Base-by-base conservation (phyloP, 2,329 filamentous ascomycete species). In the Neopestalotiopsis sp. region DNA sequence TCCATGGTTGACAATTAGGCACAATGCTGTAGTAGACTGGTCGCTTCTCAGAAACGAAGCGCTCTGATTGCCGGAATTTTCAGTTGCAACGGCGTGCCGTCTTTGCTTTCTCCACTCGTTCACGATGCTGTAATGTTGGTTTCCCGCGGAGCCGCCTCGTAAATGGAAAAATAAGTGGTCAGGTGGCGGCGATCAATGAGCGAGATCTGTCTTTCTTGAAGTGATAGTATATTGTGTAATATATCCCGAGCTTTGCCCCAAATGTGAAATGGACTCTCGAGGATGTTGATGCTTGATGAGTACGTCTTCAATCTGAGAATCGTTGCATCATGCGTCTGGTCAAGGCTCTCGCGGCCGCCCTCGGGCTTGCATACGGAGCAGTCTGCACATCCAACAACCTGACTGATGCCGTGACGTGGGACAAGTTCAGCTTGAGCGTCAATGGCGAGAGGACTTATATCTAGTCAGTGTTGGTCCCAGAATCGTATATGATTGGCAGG, bases 361-460 rank as follows among this genome's bases (percentile, higher is more conserved):
- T 67, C 40, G 66, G 66, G 38, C 66, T 67, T 28, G 40, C 69
- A 17, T 77, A 72, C 68, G 69, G 71, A n/a, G 72, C 71, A 6
- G 61, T 66, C 68, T 78, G 76, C n/a, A 82, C 80, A 4, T 77
- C 80, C 66, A 79, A 84, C 74, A 81, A 79, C 42, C 78, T 83
- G 67, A 81, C 79, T 12, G 79, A 82, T 20, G 74, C 80, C 1
- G 86, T 88, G 4, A 78, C 81, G 3, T 88, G 86, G 86, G 86
- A 88, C 71, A 77, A 81, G 58, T 86, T 86, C 71, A 86, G 84
- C 67, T 78, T 88, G 32, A 78, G 80, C 3, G 77, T 88, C 71
- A 85, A 86, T 68, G 84, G 84, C 49, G 80, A 83, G 68, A 79
- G 85, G 32, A 74, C 86, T 3, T 84, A 85, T 61, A 78, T 87